phyloP scores from a whole-genome alignment of 2,329 filamentous ascomycete genomes.

The Dryadomyces sulphureus region DNA sequence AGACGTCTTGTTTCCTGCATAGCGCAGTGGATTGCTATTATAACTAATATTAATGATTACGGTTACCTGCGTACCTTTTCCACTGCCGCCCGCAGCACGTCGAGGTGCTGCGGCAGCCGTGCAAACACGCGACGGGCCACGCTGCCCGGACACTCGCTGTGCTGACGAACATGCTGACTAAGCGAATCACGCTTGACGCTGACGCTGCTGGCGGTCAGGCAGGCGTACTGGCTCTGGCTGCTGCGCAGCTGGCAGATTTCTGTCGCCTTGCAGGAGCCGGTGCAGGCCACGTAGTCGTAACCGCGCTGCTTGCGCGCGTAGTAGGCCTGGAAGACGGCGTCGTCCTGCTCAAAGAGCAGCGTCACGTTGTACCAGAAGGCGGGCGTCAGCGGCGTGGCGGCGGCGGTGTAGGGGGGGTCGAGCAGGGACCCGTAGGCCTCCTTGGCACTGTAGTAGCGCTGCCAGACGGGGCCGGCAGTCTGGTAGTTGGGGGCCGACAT shows the following conservation, averaged over 20 bases:
- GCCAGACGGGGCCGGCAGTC: constrained; percentile 30
- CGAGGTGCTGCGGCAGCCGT: no score
- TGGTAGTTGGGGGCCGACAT: constrained; percentile 29
- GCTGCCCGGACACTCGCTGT: neutral
- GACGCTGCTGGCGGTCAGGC: neutral
- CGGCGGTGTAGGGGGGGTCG: constrained; percentile 21
- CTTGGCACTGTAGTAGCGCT: constrained; percentile 38
- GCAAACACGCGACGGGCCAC: neutral
- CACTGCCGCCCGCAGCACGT: no score
- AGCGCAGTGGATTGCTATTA: neutral
- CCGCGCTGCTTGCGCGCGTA: constrained; percentile 20
- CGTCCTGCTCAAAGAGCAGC: constrained; percentile 18
- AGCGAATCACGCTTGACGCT: neutral
- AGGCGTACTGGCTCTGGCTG: constrained; percentile 1
- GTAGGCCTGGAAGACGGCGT: constrained; percentile 20
- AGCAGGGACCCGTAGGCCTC: constrained; percentile 33
- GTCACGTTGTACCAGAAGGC: constrained; percentile 28
- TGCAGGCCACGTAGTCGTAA: constrained; percentile 16
- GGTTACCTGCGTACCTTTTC: no score
- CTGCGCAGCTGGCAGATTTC: constrained; percentile 21
- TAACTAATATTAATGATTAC: neutral
- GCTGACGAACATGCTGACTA: neutral
- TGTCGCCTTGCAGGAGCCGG: constrained; percentile 17
- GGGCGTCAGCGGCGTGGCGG: constrained; percentile 27
- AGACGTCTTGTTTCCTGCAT: neutral